These are phyloP conservation scores for Cyclaneusma minus DNA, from an alignment of 2,329 filamentous ascomycete genomes.

Conservation along the genomic window DNA sequence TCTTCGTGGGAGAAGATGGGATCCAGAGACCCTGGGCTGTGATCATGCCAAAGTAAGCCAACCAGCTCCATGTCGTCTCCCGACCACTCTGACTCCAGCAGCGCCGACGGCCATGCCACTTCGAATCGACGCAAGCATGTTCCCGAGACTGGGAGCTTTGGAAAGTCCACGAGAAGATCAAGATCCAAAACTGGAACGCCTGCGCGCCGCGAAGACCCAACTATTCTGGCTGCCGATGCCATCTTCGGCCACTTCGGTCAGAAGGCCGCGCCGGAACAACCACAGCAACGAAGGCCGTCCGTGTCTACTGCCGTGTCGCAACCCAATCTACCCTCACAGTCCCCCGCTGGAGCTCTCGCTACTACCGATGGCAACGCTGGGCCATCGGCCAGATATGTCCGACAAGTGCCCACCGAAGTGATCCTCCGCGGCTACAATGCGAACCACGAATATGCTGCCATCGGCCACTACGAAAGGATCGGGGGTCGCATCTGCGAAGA, in stretches of 20 bases:
- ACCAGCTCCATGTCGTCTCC: not conserved
- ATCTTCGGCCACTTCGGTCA: constrained; percentile 44
- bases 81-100: constrained; percentile 14
- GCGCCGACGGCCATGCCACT: constrained; percentile 35
- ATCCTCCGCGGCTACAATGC: constrained; percentile 68
- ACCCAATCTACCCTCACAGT: constrained; percentile 19
- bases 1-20: constrained; percentile 50
- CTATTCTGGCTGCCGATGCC: constrained; percentile 43
- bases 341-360: constrained; percentile 10
- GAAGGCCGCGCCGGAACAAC: constrained; percentile 18
- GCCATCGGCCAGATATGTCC: constrained; percentile 12
- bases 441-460: constrained; percentile 66
- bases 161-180: constrained; percentile 48
- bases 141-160: constrained; percentile 49
- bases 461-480: constrained; percentile 76
- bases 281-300: constrained; percentile 17
- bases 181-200: constrained; percentile 43
- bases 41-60: constrained; percentile 44
- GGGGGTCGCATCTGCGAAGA: constrained; percentile 84
- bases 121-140: constrained; percentile 34
- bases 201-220: constrained; percentile 41
- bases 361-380: constrained; percentile 12
- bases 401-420: constrained; percentile 56
- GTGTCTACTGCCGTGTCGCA: constrained; percentile 17
- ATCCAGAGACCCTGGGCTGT: constrained; percentile 50